A percentile compares a stretch with the other conserved stretches of the same genome.
phyloP scores from a whole-genome alignment of 2,329 filamentous ascomycete genomes.

The Microsporum audouinii region DNA sequence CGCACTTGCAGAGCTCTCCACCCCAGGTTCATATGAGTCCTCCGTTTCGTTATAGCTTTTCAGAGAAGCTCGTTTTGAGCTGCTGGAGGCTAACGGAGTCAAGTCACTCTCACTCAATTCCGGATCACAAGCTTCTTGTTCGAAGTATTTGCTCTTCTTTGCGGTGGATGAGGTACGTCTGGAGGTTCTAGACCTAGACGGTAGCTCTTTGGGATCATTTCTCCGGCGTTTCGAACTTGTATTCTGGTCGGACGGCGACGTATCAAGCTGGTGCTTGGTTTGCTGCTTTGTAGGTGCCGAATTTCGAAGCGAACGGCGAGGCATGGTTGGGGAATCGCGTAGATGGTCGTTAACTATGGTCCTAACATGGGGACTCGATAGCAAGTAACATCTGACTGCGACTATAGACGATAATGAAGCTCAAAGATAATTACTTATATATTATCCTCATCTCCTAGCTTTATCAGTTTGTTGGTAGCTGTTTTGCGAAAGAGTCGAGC shows the following conservation, averaged over 20 bases:
- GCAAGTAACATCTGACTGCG: neutral
- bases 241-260: constrained; percentile 14
- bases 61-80: neutral
- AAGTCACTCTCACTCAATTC: neutral
- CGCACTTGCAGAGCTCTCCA: constrained; percentile 10
- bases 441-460: neutral
- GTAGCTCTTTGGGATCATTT: constrained; percentile 7
- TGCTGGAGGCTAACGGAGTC: neutral
- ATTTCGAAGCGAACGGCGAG: constrained; percentile 9
- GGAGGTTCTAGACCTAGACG: constrained; percentile 25
- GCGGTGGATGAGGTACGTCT: constrained; percentile 23
- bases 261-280: neutral
- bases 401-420: neutral
- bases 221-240: constrained; percentile 9
- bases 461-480: neutral
- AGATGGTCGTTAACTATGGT: neutral
- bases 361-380: neutral
- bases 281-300: neutral
- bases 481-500: neutral
- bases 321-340: constrained; percentile 5
- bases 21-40: neutral
- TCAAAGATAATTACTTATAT: neutral
- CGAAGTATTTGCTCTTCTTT: constrained; percentile 44
- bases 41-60: neutral
- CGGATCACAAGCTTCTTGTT: neutral